Percentiles rank a stretch among this genome's conserved stretches.
phyloP scores from a whole-genome alignment of 768 basidiomycete genomes.

The Guyanaporus albipodus region DNA sequence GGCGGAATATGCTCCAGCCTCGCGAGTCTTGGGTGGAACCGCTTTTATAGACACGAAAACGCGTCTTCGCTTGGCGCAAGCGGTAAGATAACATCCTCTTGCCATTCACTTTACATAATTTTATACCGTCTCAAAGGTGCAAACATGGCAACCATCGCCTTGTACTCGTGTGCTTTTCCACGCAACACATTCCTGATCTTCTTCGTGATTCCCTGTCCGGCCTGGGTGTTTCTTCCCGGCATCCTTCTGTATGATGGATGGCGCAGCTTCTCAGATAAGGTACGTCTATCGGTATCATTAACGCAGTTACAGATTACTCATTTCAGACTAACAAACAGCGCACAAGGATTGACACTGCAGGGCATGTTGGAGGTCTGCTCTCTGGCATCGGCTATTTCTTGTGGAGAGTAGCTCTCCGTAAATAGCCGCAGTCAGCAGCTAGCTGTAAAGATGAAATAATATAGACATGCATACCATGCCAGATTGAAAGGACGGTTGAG shows the following conservation, averaged over 20 bases:
- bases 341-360: constrained; percentile 53
- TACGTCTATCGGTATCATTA: constrained; percentile 19
- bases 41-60: constrained; percentile 25
- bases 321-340: constrained; percentile 34
- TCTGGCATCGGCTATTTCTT: constrained; percentile 55
- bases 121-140: constrained; percentile 48
- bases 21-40: constrained; percentile 45
- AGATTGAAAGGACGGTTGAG: constrained; percentile 8
- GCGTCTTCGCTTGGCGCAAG: constrained; percentile 63
- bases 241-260: constrained; percentile 39
- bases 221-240: constrained; percentile 69
- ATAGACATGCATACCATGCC: constrained; percentile 5
- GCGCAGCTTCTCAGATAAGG: constrained; percentile 34
- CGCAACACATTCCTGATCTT: constrained; percentile 64
- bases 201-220: constrained; percentile 74
- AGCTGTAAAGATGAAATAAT: neutral
- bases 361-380: constrained; percentile 66
- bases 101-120: neutral
- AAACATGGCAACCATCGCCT: constrained; percentile 64
- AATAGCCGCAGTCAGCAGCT: constrained; percentile 7
- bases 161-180: constrained; percentile 70
- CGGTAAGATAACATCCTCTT: constrained; percentile 40
- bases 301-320: neutral
- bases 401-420: constrained; percentile 29
- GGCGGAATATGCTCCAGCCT: constrained; percentile 59